These are phyloP conservation scores for Verruconis gallopava DNA, from an alignment of 2,329 filamentous ascomycete species.

Conservation along the genomic window DNA sequence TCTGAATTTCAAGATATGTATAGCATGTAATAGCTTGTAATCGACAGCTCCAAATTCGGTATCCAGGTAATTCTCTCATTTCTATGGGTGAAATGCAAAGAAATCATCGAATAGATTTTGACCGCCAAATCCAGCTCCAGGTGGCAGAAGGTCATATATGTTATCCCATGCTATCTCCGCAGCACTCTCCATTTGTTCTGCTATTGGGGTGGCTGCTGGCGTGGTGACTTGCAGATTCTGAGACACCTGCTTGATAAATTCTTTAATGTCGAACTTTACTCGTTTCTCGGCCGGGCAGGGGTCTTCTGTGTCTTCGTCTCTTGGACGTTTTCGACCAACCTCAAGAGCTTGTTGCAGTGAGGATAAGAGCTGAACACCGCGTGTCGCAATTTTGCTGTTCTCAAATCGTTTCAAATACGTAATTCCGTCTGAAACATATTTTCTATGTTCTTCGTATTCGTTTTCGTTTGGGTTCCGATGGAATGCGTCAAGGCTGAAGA, in stretches of 20 bases:
- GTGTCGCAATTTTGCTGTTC: constrained; percentile 5
- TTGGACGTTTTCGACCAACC: not conserved
- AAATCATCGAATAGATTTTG: constrained; percentile 5
- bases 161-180: constrained; percentile 4
- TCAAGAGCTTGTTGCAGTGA: constrained; percentile 1
- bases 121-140: constrained; percentile 5
- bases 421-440: constrained; percentile 22
- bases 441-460: constrained; percentile 23
- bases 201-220: not conserved
- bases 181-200: constrained; percentile 3
- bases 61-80: too few relatives aligned
- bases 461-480: constrained; percentile 18
- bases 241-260: constrained; percentile 1
- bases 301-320: not conserved
- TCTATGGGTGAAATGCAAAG: constrained; percentile 1
- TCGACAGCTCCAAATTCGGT: too few relatives aligned
- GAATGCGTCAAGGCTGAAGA: constrained; percentile 26
- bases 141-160: constrained; percentile 4
- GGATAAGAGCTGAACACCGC: constrained; percentile 4
- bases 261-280: not conserved
- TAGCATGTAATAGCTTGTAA: too few relatives aligned
- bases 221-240: not conserved
- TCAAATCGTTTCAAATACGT: constrained; percentile 12
- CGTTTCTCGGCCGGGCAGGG: not conserved
- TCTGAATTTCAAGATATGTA: too few relatives aligned